Conservation (phyloP, 2,329 filamentous ascomycete species). For the Sarocladium oryzae region DNA sequence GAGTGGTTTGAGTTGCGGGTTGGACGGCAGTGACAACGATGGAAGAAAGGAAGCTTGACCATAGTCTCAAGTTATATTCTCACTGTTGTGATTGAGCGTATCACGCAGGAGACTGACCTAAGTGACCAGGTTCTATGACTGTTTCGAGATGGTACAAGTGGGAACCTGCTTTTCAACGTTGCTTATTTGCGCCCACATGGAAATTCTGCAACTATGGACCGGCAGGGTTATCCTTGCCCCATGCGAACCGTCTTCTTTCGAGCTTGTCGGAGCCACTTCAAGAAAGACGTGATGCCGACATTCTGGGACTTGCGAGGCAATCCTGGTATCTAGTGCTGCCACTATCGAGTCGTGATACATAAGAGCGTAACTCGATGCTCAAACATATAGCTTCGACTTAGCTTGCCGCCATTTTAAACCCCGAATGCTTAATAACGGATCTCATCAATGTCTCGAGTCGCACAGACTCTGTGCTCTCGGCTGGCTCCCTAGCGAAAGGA, state of each 20-base stretch:
- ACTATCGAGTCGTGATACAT: no score
- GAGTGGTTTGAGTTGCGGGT: background rate
- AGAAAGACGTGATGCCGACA: background rate
- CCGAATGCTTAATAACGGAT: background rate
- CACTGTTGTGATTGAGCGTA: background rate
- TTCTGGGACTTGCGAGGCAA: background rate
- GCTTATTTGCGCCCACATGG: background rate
- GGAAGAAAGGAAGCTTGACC: background rate
- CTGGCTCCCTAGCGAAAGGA: background rate
- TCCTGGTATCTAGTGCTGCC: no score
- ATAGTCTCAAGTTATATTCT: background rate
- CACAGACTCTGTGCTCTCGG: background rate
- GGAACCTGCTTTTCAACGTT: background rate
- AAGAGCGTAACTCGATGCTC: background rate
- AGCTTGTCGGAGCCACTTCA: background rate
- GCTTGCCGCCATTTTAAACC: background rate
- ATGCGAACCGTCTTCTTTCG: background rate
- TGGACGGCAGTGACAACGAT: background rate
- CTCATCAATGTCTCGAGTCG: background rate
- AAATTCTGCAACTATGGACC: background rate
- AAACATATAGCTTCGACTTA: background rate
- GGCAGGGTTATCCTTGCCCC: conserved; percentile 1
- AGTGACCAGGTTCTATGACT: background rate
- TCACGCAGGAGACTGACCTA: background rate
- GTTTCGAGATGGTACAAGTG: background rate